These are phyloP conservation scores for Proteromonas lacertae DNA, from an alignment of 352 stramenopile genomes.

Conservation along the genomic window DNA sequence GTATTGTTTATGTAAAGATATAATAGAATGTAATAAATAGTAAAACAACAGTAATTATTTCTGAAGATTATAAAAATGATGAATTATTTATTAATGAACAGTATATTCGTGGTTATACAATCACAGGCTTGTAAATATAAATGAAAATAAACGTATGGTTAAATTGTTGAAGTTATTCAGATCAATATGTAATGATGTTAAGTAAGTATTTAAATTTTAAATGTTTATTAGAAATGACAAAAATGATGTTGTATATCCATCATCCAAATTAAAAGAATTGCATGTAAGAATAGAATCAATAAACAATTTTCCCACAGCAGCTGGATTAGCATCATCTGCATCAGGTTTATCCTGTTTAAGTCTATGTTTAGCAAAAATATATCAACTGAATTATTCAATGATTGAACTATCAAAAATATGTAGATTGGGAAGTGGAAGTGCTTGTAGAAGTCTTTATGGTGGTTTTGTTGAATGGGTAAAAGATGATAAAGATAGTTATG, in stretches of 20 bases:
- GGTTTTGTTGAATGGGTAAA: conserved; percentile 85
- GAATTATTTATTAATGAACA: background rate
- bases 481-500: conserved; percentile 19
- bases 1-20: conserved; percentile 3
- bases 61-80: background rate
- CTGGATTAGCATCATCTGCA: conserved; percentile 75
- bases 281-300: conserved; percentile 58
- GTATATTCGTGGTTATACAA: conserved; percentile 35
- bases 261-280: conserved; percentile 12
- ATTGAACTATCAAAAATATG: conserved; percentile 63
- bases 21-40: background rate
- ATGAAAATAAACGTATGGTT: conserved; percentile 28
- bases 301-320: conserved; percentile 92
- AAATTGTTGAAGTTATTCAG: conserved; percentile 74
- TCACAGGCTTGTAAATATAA: conserved; percentile 55
- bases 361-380: conserved; percentile 42
- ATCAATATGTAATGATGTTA: conserved; percentile 25
- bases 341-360: conserved; percentile 78
- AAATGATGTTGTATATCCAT: conserved; percentile 13
- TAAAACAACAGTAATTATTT: background rate
- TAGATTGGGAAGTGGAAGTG: conserved; percentile 64
- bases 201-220: conserved; percentile 34
- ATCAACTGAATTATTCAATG: conserved; percentile 35
- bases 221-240: conserved; percentile 19
- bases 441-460: conserved; percentile 68